A percentile compares a stretch with the other conserved stretches of the same genome.
These are phyloP conservation scores for Podospora anserina DNA, from an alignment of 495 filamentous ascomycete species.

Conservation along the genomic window DNA sequence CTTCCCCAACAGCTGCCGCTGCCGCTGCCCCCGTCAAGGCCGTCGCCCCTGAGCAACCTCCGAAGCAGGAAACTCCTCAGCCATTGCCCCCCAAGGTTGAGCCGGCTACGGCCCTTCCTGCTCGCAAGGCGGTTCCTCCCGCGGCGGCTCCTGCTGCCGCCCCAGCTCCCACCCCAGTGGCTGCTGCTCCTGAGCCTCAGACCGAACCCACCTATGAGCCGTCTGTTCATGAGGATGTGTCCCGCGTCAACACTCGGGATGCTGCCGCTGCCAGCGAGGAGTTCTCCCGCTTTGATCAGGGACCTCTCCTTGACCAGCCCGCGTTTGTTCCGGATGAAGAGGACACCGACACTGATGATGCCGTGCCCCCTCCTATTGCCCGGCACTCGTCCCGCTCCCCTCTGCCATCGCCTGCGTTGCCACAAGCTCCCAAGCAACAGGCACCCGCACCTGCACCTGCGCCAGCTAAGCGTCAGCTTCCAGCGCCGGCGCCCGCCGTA, in stretches of 20 bases:
- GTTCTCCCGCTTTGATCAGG: conserved; percentile 86
- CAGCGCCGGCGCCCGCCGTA: conserved; percentile 13
- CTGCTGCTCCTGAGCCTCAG: conserved; percentile 14
- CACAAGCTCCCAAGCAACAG: conserved; percentile 21
- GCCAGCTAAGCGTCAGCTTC: conserved; percentile 14
- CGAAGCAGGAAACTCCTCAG: conserved; percentile 23
- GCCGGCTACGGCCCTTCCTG: conserved; percentile 23
- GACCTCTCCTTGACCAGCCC: conserved; percentile 80
- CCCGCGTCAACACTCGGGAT: conserved; percentile 63
- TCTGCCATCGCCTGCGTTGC: conserved; percentile 21
- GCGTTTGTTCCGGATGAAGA: conserved; percentile 73
- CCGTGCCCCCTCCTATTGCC: conserved; percentile 45
- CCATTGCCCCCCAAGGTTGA: conserved; percentile 32
- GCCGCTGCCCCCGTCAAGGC: conserved; percentile 26
- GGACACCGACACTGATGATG: conserved; percentile 45
- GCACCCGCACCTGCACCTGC: conserved; percentile 24
- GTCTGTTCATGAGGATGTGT: conserved; percentile 52
- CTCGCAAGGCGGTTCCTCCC: conserved; percentile 9
- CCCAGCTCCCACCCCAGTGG: conserved; percentile 21
- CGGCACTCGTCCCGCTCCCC: conserved; percentile 28
- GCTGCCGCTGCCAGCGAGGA: conserved; percentile 62
- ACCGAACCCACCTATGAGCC: conserved; percentile 47
- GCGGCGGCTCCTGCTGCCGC: conserved; percentile 13
- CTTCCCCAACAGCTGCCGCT: conserved; percentile 22
- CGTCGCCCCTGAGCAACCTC: conserved; percentile 24